phyloP scores from a whole-genome alignment of 345 rosid genomes.

The Salix viminalis region DNA sequence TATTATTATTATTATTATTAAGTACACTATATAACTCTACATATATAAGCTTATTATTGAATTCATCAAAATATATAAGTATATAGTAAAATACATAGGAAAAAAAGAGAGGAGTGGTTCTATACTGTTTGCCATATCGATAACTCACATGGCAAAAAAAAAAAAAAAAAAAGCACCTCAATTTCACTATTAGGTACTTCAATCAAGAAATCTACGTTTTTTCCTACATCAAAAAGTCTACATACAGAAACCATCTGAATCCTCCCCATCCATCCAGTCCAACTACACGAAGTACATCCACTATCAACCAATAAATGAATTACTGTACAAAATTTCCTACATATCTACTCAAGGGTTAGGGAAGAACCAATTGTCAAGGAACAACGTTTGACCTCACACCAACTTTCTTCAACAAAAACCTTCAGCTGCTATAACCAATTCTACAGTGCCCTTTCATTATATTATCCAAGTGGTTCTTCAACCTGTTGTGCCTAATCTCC shows the following conservation, averaged over 20 bases:
- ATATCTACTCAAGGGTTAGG: conserved; percentile 13
- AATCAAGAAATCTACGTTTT: too few relatives aligned
- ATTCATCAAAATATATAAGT: too few relatives aligned
- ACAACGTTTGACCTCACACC: neutral
- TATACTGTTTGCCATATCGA: too few relatives aligned
- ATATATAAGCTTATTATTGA: too few relatives aligned
- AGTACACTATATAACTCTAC: too few relatives aligned
- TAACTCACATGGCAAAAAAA: too few relatives aligned
- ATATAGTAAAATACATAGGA: too few relatives aligned
- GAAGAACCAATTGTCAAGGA: neutral
- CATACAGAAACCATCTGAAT: neutral
- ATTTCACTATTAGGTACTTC: neutral
- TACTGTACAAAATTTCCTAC: conserved; percentile 39
- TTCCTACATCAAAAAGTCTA: too few relatives aligned
- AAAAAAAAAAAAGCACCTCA: too few relatives aligned
- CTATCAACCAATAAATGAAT: conserved; percentile 50
- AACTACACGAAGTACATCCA: conserved; percentile 14
- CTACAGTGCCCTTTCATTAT: neutral
- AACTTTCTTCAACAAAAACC: conserved; percentile 7
- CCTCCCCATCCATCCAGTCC: conserved; percentile 19
- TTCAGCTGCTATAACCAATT: conserved; percentile 6
- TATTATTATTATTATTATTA: too few relatives aligned
- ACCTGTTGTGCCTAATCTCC: neutral
- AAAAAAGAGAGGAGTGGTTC: too few relatives aligned
- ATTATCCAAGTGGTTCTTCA: neutral